Evolutionary conservation across 768 basidiomycete species (phyloP), one percentile per base, ranked within the genome.

Genomic region (Kwoniella dejecticola): DNA sequence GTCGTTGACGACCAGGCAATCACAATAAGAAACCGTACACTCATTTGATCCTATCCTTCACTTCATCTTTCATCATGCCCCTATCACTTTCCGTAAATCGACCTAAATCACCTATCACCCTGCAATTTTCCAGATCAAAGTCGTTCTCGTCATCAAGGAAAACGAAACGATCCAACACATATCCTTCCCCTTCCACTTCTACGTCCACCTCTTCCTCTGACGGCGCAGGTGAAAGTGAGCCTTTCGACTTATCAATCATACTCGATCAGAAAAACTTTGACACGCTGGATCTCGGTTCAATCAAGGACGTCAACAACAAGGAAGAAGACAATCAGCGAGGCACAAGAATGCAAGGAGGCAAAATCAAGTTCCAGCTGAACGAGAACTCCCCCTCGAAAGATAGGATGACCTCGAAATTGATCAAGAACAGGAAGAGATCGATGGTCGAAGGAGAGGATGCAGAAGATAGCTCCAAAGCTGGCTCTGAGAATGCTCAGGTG

Each of bases 351-450:
- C 26, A 50, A 31, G 17, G 5, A 31, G 30, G 30, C 2, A 50
- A n/a, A 6, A 50, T 50, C 11, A 50, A 50, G 33, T 50, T 50
- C 30, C 27, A 50, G 21, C 33, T 50, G 27, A 50, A 50, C 19
- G 48, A 50, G 8, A n/a, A 30, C 6, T 21, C 48, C 6, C 5
- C 27, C 21, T 33, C 33, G 17, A 29, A 54, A 31, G 38, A 26
- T 4, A 38, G 31, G 24, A 54, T 54, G 52, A 15, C 52, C 17
- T 23, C 38, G 24, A 54, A 54, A 54, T 54, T 54, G 52, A 40
- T 54, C 3, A 54, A 41, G 21, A 19, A 27, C 4, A 29, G 40
- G 38, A 41, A 55, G 24, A 55, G 12, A 38, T 17, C n/a, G n/a
- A 24, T 42, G 19, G 26, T n/a, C 45, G 26, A 55, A 38, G 41